Evolutionary conservation across 169 alveolate species (phyloP).

Genomic region (Plasmodium gonderi): DNA sequence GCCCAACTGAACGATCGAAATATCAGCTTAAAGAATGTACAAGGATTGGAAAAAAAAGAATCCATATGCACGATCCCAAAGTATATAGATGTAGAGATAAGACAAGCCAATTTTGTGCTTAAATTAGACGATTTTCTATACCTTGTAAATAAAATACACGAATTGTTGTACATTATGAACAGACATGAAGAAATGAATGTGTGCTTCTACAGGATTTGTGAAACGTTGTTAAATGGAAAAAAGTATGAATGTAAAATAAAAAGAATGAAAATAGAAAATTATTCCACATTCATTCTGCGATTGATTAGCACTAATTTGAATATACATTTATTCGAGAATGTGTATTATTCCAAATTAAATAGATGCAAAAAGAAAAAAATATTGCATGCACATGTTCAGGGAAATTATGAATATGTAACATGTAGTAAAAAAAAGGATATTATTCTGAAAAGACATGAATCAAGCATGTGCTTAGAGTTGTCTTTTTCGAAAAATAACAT

Average conservation of each 20-base stretch:
- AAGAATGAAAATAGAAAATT: neutral
- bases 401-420: slow-evolving; percentile 9
- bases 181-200: slow-evolving; percentile 45
- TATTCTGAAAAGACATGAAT: slow-evolving; percentile 12
- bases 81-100: slow-evolving; percentile 1
- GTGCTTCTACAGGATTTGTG: neutral
- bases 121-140: slow-evolving; percentile 17
- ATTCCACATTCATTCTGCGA: neutral
- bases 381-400: slow-evolving; percentile 2
- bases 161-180: neutral
- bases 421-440: slow-evolving; percentile 1
- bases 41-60: too few relatives aligned
- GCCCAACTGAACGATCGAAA: neutral
- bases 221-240: neutral
- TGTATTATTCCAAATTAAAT: neutral
- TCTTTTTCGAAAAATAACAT: slow-evolving; percentile 52
- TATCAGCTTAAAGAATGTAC: too few relatives aligned
- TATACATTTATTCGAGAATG: slow-evolving; percentile 12
- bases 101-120: neutral
- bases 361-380: slow-evolving; percentile 6
- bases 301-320: neutral
- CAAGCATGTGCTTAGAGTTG: neutral
- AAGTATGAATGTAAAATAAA: slow-evolving; percentile 14
- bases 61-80: neutral
- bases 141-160: slow-evolving; percentile 23